Conservation (phyloP, 2,329 filamentous ascomycete species). For the Neurospora crassa region DNA sequence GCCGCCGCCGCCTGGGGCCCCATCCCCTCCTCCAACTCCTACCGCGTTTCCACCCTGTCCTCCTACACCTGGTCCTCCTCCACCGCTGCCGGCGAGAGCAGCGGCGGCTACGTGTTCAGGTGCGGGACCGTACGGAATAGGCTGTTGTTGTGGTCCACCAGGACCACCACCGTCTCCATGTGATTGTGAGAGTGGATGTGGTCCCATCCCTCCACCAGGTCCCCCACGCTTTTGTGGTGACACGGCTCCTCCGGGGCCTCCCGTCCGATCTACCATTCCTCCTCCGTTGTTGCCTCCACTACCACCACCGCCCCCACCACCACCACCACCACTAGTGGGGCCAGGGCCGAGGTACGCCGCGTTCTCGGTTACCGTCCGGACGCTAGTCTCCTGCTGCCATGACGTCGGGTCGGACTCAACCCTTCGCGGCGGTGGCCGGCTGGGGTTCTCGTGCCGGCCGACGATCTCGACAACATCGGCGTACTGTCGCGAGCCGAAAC, state of each 20-base stretch:
- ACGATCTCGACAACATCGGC: conserved; percentile 48
- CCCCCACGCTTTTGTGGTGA: background rate
- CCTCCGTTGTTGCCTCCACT: conserved; percentile 38
- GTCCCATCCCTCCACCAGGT: background rate
- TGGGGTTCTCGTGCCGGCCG: conserved; percentile 48
- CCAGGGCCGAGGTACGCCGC: conserved; percentile 29
- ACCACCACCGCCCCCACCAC: conserved; percentile 24
- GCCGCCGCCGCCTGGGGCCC: background rate
- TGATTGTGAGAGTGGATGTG: background rate
- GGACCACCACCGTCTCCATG: background rate
- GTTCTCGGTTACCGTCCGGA: conserved; percentile 62
- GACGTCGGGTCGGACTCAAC: conserved; percentile 84
- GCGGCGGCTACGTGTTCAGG: background rate
- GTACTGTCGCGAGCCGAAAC: conserved; percentile 42
- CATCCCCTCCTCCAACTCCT: background rate
- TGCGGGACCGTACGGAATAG: background rate
- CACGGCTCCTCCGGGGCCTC: background rate
- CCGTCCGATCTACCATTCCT: conserved; percentile 20
- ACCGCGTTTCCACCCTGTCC: background rate
- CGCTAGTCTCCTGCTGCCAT: conserved; percentile 76
- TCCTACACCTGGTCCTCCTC: background rate
- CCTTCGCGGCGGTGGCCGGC: conserved; percentile 43
- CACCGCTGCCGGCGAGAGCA: background rate
- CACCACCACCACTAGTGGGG: conserved; percentile 26
- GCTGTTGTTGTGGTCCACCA: background rate